phyloP scores from a whole-genome alignment of 495 filamentous ascomycete genomes.

The Tricharina praecox region DNA sequence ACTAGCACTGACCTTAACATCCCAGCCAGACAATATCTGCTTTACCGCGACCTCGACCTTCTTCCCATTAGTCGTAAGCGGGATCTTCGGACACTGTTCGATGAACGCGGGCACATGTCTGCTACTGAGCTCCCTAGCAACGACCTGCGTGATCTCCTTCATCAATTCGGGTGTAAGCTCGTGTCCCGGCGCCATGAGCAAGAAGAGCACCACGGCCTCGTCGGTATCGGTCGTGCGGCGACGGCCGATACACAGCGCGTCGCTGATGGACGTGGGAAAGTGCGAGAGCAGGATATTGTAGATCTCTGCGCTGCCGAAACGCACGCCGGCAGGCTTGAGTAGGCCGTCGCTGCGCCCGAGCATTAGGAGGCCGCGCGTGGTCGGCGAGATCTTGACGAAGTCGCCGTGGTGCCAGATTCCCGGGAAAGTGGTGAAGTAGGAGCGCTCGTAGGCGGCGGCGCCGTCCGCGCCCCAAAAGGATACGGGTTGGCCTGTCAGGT shows the following conservation, averaged over 20 bases:
- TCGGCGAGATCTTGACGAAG: constrained; percentile 60
- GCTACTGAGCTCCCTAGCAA: constrained; percentile 61
- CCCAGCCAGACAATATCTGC: constrained; percentile 68
- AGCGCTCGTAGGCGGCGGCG: constrained; percentile 54
- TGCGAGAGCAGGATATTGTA: constrained; percentile 77
- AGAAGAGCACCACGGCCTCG: constrained; percentile 72
- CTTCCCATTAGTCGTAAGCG: constrained; percentile 80
- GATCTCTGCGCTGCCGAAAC: constrained; percentile 71
- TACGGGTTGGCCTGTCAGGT: constrained; percentile 72
- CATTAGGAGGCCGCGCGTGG: constrained; percentile 67
- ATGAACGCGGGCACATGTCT: constrained; percentile 75
- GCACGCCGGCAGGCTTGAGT: constrained; percentile 59
- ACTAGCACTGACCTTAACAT: constrained; percentile 69
- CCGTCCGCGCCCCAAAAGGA: constrained; percentile 66
- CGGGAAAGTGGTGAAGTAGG: constrained; percentile 74
- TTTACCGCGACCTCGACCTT: constrained; percentile 90
- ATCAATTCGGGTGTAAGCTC: constrained; percentile 37
- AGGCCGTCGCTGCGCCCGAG: constrained; percentile 64
- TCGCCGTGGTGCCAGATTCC: constrained; percentile 89
- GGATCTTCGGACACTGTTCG: constrained; percentile 63
- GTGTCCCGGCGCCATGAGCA: constrained; percentile 47
- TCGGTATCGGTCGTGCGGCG: constrained; percentile 55
- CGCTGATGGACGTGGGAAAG: constrained; percentile 59
- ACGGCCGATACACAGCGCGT: constrained; percentile 71
- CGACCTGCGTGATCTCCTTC: constrained; percentile 40